These are phyloP conservation scores for Seiridium cupressi DNA, from an alignment of 2,329 filamentous ascomycete species.

Conservation along the genomic window DNA sequence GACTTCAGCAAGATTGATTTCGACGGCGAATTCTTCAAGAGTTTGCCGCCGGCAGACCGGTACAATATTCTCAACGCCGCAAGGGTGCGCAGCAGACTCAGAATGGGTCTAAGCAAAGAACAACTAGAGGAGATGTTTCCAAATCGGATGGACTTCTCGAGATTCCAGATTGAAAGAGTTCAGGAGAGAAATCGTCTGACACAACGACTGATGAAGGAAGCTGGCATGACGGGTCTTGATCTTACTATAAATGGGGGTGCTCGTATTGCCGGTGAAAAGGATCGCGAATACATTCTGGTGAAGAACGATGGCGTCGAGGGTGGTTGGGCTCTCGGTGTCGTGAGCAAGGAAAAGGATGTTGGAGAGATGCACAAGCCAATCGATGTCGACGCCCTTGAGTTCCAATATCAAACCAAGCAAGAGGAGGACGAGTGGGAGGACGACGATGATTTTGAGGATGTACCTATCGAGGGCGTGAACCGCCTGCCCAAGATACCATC, in stretches of 20 bases:
- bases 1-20: slow-evolving; percentile 99
- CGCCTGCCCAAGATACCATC: slow-evolving; percentile 65
- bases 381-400: slow-evolving; percentile 72
- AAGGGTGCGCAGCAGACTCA: slow-evolving; percentile 77
- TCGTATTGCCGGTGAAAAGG: slow-evolving; percentile 79
- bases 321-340: slow-evolving; percentile 93
- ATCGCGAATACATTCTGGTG: slow-evolving; percentile 91
- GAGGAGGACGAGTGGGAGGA: slow-evolving; percentile 60
- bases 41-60: slow-evolving; percentile 81
- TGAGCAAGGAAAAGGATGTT: slow-evolving; percentile 78
- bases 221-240: slow-evolving; percentile 81
- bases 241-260: slow-evolving; percentile 63
- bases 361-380: slow-evolving; percentile 86
- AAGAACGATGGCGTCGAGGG: slow-evolving; percentile 95
- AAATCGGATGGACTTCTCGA: slow-evolving; percentile 94
- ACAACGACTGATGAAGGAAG: slow-evolving; percentile 89
- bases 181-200: slow-evolving; percentile 91
- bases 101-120: slow-evolving; percentile 96
- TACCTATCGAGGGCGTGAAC: slow-evolving; percentile 88
- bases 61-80: slow-evolving; percentile 98
- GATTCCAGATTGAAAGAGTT: slow-evolving; percentile 93
- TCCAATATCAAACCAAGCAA: slow-evolving; percentile 55
- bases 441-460: slow-evolving; percentile 84
- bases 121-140: slow-evolving; percentile 97
- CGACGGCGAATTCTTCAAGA: slow-evolving; percentile 91